Base-by-base conservation (phyloP, 495 filamentous ascomycete species). In the Aspergillus funiculosus region DNA sequence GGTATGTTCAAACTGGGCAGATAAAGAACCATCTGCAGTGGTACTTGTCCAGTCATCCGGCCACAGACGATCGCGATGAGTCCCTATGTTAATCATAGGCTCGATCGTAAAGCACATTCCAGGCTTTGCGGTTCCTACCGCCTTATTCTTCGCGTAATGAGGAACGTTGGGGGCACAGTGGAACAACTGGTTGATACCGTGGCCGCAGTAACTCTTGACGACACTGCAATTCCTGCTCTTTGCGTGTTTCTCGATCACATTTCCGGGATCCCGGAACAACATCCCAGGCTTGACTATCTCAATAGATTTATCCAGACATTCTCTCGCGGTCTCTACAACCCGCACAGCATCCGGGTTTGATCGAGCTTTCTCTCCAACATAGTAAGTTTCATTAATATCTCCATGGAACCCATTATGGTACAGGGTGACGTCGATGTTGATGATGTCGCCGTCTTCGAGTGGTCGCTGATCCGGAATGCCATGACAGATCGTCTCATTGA, bases 401-500 rank as follows among this genome's bases (percentile, higher is more conserved):
- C 86, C 87, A 58, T 94, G 88, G 68, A 83, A 94, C 20, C 88
- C 88, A 10, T 79, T 82, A 54, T 94, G 88, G 64, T 91, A 94
- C 40, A 94, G 62, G 5, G 86, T 87, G 4, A 94, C 86, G 54
- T 94, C 88, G 39, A 94, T 83, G 64, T 94, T 94, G 62, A 94
- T 60, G 36, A 94, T 94, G 50, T 94, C 88, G 37, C 88, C 88
- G 48, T 94, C 87, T 36, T 85, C 64, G 6, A 94, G 69, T 6
- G 83, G 73, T 17, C 88, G 76, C 52, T 86, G 76, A 48, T 94
- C 88, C 13, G 88, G 88, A 43, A 94, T 94, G 41, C 88, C 88
- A 72, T 94, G 88, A 67, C 88, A 94, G 59, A 99, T 97, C 45
- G 94, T 83, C 67, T 99, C 92, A 71, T 99, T 99, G 48, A 85